Conservation (phyloP, 306 rosid species). For the Vigna reflexopilosa region DNA sequence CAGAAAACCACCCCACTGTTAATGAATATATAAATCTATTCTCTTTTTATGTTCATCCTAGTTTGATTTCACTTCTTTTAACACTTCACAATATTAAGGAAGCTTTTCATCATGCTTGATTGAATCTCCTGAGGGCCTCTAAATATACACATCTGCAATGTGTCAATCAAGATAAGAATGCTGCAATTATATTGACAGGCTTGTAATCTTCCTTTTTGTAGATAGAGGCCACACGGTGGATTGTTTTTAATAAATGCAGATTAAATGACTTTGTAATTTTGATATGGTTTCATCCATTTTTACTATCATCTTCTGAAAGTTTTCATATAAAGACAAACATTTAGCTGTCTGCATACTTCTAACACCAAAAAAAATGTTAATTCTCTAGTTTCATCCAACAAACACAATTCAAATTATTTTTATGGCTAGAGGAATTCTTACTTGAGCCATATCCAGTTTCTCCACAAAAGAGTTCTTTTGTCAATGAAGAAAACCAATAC, state of each 20-base stretch:
- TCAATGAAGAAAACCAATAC: slow-evolving; percentile 15
- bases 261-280: slow-evolving; percentile 40
- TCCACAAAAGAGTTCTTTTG: neutral
- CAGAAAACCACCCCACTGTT: slow-evolving; percentile 34
- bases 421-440: neutral
- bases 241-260: slow-evolving; percentile 37
- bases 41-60: slow-evolving; percentile 43
- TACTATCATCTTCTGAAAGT: slow-evolving; percentile 33
- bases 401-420: slow-evolving; percentile 5
- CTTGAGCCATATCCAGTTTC: neutral
- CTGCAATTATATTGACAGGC: slow-evolving; percentile 41
- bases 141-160: slow-evolving; percentile 34
- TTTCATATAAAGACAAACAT: neutral
- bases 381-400: slow-evolving; percentile 27
- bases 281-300: slow-evolving; percentile 44
- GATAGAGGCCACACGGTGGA: slow-evolving; percentile 41
- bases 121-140: slow-evolving; percentile 35
- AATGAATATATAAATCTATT: slow-evolving; percentile 40
- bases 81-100: slow-evolving; percentile 40
- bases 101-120: slow-evolving; percentile 48
- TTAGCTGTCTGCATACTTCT: slow-evolving; percentile 21
- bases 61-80: slow-evolving; percentile 28
- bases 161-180: slow-evolving; percentile 38
- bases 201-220: slow-evolving; percentile 48
- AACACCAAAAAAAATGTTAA: neutral